Percentiles rank a stretch among this genome's conserved stretches.
phyloP scores from a whole-genome alignment of 78 protist genomes.

The Dictyostelium intermedium region DNA sequence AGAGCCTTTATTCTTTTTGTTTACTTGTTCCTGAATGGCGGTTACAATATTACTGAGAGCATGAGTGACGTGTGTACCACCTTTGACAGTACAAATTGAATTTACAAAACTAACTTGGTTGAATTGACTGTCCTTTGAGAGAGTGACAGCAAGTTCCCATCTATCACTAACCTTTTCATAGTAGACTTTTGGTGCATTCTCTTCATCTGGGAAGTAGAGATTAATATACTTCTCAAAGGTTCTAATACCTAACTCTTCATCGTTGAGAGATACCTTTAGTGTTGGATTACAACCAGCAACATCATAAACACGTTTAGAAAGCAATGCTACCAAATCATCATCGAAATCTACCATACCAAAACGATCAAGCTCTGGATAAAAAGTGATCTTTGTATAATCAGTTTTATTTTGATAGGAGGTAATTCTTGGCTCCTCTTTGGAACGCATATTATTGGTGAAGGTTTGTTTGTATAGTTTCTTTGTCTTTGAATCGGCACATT shows the following conservation, averaged over 20 bases:
- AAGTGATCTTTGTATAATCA: constrained; percentile 86
- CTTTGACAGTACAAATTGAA: constrained; percentile 95
- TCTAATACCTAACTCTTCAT: not conserved
- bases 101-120: constrained; percentile 95
- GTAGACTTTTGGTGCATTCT: not conserved
- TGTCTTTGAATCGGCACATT: constrained; percentile 72
- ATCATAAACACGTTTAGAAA: constrained; percentile 92
- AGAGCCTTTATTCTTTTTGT: constrained; percentile 68
- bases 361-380: constrained; percentile 80
- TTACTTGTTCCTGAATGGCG: not conserved
- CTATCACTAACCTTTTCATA: constrained; percentile 25
- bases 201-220: constrained; percentile 8
- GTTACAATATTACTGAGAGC: constrained; percentile 83
- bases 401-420: not conserved
- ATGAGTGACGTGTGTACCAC: constrained; percentile 97
- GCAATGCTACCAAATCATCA: constrained; percentile 85
- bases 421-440: constrained; percentile 42
- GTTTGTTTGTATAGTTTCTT: constrained; percentile 40
- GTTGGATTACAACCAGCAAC: constrained; percentile 90
- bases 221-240: constrained; percentile 88
- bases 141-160: constrained; percentile 71
- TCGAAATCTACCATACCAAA: constrained; percentile 88
- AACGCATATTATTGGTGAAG: constrained; percentile 80
- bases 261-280: constrained; percentile 65
- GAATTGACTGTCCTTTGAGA: constrained; percentile 34